Conservation (phyloP, 495 filamentous ascomycete genomes). For the Lophium mytilinum region DNA sequence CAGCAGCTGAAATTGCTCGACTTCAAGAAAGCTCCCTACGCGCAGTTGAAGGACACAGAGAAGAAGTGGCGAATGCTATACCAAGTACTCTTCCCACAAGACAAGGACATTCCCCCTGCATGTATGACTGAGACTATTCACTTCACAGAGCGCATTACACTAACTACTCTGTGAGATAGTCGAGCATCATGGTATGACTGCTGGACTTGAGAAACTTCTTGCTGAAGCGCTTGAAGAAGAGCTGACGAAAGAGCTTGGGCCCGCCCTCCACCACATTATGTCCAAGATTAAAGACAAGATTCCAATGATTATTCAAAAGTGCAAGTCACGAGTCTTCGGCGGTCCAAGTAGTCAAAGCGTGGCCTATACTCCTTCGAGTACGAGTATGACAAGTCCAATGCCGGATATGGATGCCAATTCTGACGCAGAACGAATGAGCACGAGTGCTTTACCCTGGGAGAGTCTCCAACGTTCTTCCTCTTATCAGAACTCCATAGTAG, state of each 20-base stretch:
- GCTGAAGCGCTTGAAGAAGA: slow-evolving; percentile 5
- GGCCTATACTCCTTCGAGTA: too few species aligned
- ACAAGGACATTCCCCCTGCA: neutral
- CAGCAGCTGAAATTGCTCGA: neutral
- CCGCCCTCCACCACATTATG: neutral
- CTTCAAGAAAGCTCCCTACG: slow-evolving; percentile 3
- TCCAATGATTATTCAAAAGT: slow-evolving; percentile 1
- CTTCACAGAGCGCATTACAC: neutral
- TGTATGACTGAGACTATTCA: neutral
- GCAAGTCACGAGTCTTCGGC: too few species aligned
- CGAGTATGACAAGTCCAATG: too few species aligned
- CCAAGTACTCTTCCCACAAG: neutral
- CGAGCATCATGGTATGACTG: neutral
- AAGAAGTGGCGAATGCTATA: slow-evolving; percentile 6
- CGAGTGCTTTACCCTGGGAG: too few species aligned
- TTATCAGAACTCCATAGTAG: too few species aligned
- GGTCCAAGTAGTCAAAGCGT: too few species aligned
- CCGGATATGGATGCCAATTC: too few species aligned
- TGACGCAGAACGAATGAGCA: too few species aligned
- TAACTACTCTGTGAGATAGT: neutral
- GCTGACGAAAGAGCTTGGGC: neutral
- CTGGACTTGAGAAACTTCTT: neutral
- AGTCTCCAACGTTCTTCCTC: too few species aligned
- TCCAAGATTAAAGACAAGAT: slow-evolving; percentile 1
- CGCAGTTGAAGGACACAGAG: neutral